Conservation (phyloP, 1,284 basidiomycete genomes). For the Apiotrichum montevideense region DNA sequence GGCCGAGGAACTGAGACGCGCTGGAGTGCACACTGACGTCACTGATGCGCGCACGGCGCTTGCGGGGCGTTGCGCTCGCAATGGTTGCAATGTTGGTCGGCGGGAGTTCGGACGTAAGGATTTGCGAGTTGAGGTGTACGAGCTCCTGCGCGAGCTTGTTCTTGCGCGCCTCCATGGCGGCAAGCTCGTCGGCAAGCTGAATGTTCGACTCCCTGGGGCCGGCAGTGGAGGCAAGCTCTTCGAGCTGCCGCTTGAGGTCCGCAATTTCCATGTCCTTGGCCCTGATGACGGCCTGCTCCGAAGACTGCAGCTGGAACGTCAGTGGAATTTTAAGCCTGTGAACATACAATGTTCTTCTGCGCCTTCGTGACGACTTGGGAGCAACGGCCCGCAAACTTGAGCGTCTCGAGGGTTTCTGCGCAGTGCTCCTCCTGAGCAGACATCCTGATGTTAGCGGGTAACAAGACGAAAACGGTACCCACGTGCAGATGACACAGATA, state of each 20-base stretch:
- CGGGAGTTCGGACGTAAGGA: slow-evolving; percentile 39
- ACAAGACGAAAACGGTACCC: background rate
- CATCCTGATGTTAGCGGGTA: slow-evolving; percentile 9
- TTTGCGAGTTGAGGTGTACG: slow-evolving; percentile 42
- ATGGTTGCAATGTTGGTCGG: slow-evolving; percentile 7
- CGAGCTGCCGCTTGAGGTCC: slow-evolving; percentile 40
- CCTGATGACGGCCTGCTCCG: slow-evolving; percentile 45
- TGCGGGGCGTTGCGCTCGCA: slow-evolving; percentile 23
- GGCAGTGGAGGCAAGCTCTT: slow-evolving; percentile 14
- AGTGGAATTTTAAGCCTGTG: too few species aligned
- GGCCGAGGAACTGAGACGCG: slow-evolving; percentile 25
- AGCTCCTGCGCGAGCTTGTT: slow-evolving; percentile 34
- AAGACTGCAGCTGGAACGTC: slow-evolving; percentile 30
- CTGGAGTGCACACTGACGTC: slow-evolving; percentile 32
- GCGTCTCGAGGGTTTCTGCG: slow-evolving; percentile 53
- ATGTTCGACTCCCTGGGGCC: background rate
- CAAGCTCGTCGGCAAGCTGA: slow-evolving; percentile 29
- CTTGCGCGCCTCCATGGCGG: slow-evolving; percentile 41
- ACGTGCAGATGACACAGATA: slow-evolving; percentile 55
- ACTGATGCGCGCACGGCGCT: slow-evolving; percentile 43
- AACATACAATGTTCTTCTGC: slow-evolving; percentile 50
- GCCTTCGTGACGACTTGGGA: slow-evolving; percentile 55
- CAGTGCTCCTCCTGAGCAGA: slow-evolving; percentile 49
- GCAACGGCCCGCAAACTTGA: slow-evolving; percentile 55
- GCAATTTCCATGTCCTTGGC: slow-evolving; percentile 49